Evolutionary conservation across 225 moss, liverwort and hornwort species (phyloP).

Genomic region (Polytrichum formosum): DNA sequence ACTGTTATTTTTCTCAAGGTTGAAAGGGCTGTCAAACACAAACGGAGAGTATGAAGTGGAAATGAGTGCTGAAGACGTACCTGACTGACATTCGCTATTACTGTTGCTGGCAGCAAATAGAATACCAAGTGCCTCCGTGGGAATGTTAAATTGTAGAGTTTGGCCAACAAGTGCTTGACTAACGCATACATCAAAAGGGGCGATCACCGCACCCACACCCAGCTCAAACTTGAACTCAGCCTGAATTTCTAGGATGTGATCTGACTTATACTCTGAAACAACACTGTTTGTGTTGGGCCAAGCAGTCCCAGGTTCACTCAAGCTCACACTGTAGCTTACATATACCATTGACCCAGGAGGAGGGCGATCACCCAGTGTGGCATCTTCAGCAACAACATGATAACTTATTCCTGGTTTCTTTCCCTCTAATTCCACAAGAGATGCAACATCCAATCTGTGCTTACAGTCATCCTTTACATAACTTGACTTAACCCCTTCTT

Average conservation of each 20-base stretch:
- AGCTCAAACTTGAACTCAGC: constrained; percentile 84
- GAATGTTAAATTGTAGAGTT: constrained; percentile 45
- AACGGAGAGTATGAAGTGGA: not conserved
- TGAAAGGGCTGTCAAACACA: not conserved
- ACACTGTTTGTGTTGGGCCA: constrained; percentile 67
- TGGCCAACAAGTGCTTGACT: constrained; percentile 67
- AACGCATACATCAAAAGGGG: constrained; percentile 62
- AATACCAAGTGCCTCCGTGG: constrained; percentile 46
- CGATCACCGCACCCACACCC: constrained; percentile 70
- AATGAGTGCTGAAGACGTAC: constrained; percentile 10
- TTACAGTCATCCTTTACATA: constrained; percentile 3
- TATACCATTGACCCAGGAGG: constrained; percentile 26
- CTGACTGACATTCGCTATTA: constrained; percentile 22
- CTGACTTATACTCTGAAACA: constrained; percentile 10
- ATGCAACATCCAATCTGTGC: not conserved
- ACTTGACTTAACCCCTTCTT: constrained; percentile 25
- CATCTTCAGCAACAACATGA: not conserved
- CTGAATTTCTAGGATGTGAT: constrained; percentile 48
- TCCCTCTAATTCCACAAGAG: not conserved
- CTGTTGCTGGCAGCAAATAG: constrained; percentile 42
- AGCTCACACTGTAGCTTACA: constrained; percentile 24
- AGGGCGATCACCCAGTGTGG: constrained; percentile 21
- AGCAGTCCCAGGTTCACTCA: constrained; percentile 58
- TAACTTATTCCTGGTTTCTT: too few species aligned
- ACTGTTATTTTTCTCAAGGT: too few species aligned